Evolutionary conservation across 2,329 filamentous ascomycete species (phyloP).

Genomic region (Monilinia aucupariae): DNA sequence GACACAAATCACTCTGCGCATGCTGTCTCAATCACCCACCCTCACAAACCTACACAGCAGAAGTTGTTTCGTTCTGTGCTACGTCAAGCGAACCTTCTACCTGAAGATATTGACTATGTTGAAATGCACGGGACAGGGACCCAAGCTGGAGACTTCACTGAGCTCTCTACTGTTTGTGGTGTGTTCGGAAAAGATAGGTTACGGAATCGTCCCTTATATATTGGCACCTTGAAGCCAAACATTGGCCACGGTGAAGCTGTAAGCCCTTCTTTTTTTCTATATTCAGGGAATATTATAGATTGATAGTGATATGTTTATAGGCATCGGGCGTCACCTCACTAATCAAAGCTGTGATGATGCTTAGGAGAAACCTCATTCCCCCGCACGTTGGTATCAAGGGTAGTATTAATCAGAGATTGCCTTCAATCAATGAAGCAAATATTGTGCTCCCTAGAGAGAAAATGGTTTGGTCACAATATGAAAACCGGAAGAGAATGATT

Average conservation of each 20-base stretch:
- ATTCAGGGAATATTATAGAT: neutral
- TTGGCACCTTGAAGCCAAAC: slow-evolving; percentile 29
- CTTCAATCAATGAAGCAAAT: slow-evolving; percentile 34
- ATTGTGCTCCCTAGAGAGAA: slow-evolving; percentile 21
- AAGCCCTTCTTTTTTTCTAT: neutral
- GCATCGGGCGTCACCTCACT: slow-evolving; percentile 27
- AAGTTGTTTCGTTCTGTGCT: slow-evolving; percentile 18
- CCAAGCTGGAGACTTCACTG: slow-evolving; percentile 22
- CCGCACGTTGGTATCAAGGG: slow-evolving; percentile 22
- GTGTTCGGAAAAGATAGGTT: slow-evolving; percentile 19
- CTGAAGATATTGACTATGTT: slow-evolving; percentile 25
- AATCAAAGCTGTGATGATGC: slow-evolving; percentile 27
- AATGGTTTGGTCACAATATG: slow-evolving; percentile 32
- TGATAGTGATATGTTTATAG: neutral
- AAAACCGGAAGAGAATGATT: slow-evolving; percentile 24
- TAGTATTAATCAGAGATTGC: slow-evolving; percentile 22
- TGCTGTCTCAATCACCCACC: slow-evolving; percentile 42
- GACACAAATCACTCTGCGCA: slow-evolving; percentile 43
- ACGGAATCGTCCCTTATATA: slow-evolving; percentile 14
- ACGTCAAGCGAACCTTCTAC: slow-evolving; percentile 14
- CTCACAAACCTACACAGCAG: slow-evolving; percentile 41
- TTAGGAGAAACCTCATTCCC: slow-evolving; percentile 21
- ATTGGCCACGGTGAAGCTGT: slow-evolving; percentile 25
- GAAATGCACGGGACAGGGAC: slow-evolving; percentile 26
- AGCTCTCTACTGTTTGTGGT: slow-evolving; percentile 18